Evolutionary conservation across 2,329 filamentous ascomycete species (phyloP).

Genomic region (Trichoderma pleuroti): DNA sequence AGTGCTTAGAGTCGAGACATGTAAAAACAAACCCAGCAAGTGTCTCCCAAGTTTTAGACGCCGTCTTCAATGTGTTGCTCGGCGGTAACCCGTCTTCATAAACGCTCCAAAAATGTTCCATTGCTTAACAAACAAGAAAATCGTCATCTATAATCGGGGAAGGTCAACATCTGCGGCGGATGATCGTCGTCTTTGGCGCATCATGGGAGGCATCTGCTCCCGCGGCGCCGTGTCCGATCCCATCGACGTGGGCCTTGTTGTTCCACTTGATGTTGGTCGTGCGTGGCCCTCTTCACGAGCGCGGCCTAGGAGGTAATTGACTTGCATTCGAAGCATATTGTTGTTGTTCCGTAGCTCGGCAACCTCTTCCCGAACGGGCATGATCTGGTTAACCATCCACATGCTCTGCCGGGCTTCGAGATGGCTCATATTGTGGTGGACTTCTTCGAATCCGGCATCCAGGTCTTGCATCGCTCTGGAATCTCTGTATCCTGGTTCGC

Average conservation of each 20-base stretch:
- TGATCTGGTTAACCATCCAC: constrained; percentile 59
- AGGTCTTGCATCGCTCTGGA: constrained; percentile 42
- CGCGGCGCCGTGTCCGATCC: constrained; percentile 32
- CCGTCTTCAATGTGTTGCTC: background rate
- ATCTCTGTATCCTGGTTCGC: constrained; percentile 41
- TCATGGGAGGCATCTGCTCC: constrained; percentile 25
- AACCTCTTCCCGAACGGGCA: constrained; percentile 61
- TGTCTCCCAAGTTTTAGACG: constrained; percentile 6
- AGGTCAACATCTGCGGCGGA: constrained; percentile 38
- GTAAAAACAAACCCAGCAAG: background rate
- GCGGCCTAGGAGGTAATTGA: constrained; percentile 55
- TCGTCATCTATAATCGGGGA: constrained; percentile 33
- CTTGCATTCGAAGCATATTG: constrained; percentile 57
- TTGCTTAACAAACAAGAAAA: background rate
- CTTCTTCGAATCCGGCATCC: constrained; percentile 49
- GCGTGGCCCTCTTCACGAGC: constrained; percentile 46
- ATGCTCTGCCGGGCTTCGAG: constrained; percentile 56
- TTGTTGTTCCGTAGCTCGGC: constrained; percentile 56
- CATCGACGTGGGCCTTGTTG: constrained; percentile 28
- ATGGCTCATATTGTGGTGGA: constrained; percentile 55
- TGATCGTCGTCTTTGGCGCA: constrained; percentile 37
- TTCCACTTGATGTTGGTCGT: constrained; percentile 35
- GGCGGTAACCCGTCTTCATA: background rate
- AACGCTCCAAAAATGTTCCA: constrained; percentile 2
- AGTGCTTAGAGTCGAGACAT: background rate